Conservation (phyloP, 179 eudicot species). For the Patellifolia procumbens region DNA sequence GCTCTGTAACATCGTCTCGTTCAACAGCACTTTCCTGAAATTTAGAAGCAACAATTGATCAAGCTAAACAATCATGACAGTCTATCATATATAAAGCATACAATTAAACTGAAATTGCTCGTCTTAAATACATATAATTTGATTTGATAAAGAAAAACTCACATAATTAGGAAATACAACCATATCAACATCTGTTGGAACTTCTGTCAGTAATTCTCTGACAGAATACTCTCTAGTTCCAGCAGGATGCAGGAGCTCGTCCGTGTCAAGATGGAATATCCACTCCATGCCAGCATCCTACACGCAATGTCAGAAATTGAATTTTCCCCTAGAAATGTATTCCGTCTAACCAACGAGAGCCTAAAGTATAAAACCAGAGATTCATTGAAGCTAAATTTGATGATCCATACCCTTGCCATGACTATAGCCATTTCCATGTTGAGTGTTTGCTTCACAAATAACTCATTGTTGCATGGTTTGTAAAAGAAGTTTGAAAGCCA, state of each 20-base stretch:
- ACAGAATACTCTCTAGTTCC: slow-evolving; percentile 80
- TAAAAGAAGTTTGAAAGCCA: slow-evolving; percentile 82
- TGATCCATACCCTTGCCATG: slow-evolving; percentile 87
- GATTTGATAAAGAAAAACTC: slow-evolving; percentile 33
- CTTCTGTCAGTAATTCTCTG: slow-evolving; percentile 54
- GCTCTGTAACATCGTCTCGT: slow-evolving; percentile 39
- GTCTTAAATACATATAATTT: neutral
- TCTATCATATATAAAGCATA: neutral
- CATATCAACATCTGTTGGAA: slow-evolving; percentile 71
- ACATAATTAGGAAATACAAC: slow-evolving; percentile 82
- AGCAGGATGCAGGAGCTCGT: slow-evolving; percentile 83
- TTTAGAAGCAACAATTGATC: neutral
- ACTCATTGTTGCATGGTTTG: slow-evolving; percentile 96
- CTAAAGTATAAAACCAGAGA: no score
- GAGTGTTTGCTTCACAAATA: slow-evolving; percentile 93
- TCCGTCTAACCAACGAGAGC: no score
- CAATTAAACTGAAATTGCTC: neutral
- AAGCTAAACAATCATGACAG: neutral
- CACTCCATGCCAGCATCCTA: slow-evolving; percentile 85
- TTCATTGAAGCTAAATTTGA: neutral
- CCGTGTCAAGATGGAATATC: slow-evolving; percentile 95
- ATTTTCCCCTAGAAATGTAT: no score
- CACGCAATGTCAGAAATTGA: neutral
- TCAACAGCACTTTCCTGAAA: slow-evolving; percentile 54
- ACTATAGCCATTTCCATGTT: slow-evolving; percentile 98